These are phyloP conservation scores for Pluteus cervinus DNA, from an alignment of 768 basidiomycete genomes.

Conservation along the genomic window DNA sequence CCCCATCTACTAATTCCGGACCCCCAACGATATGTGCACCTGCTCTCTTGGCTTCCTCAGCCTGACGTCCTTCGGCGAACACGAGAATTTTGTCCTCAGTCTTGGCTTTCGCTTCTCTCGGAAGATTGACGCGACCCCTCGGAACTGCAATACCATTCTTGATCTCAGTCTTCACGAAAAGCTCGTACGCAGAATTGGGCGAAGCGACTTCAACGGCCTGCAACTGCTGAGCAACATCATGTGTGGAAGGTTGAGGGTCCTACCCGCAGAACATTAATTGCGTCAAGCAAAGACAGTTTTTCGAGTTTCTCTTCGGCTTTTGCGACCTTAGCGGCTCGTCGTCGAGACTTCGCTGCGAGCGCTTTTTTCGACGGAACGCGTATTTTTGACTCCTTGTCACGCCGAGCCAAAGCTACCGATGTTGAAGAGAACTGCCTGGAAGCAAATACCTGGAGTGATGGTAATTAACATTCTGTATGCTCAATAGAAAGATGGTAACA, in stretches of 20 bases:
- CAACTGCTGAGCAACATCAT: neutral
- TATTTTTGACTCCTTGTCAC: slow-evolving; percentile 43
- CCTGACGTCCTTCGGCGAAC: slow-evolving; percentile 82
- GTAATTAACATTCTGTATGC: slow-evolving; percentile 5
- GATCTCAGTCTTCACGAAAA: slow-evolving; percentile 75
- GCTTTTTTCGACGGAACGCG: slow-evolving; percentile 66
- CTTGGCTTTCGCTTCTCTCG: slow-evolving; percentile 70
- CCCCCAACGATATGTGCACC: slow-evolving; percentile 93
- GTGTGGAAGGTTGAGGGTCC: slow-evolving; percentile 17
- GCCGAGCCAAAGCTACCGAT: slow-evolving; percentile 39
- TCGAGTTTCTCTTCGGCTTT: slow-evolving; percentile 57
- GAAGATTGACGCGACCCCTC: slow-evolving; percentile 84
- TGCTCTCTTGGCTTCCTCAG: slow-evolving; percentile 77
- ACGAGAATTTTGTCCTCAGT: slow-evolving; percentile 79
- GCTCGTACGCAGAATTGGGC: slow-evolving; percentile 71
- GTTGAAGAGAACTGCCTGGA: too few relatives aligned
- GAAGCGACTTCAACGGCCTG: slow-evolving; percentile 83
- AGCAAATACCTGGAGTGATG: slow-evolving; percentile 7
- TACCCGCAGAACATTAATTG: slow-evolving; percentile 68
- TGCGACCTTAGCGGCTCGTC: slow-evolving; percentile 47
- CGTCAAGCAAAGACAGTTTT: slow-evolving; percentile 60
- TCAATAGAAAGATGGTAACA: slow-evolving; percentile 8
- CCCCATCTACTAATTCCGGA: slow-evolving; percentile 80
- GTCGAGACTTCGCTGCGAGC: slow-evolving; percentile 55
- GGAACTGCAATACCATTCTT: slow-evolving; percentile 78